A percentile compares a stretch with the other conserved stretches of the same genome.
These are phyloP conservation scores for Camellia granthamiana DNA, from an alignment of 148 eudicot genomes.

Conservation along the genomic window DNA sequence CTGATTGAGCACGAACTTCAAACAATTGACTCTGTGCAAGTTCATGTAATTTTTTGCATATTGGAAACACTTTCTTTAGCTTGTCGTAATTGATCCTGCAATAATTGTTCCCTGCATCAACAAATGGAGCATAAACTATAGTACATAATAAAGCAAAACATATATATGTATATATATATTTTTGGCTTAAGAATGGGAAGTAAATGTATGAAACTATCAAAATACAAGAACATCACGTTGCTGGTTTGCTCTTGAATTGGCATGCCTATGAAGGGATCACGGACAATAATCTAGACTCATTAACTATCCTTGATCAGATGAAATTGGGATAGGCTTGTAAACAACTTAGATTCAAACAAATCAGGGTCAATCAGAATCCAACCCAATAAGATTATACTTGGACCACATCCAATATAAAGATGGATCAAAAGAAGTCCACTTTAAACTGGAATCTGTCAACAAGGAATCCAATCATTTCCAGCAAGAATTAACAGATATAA, in stretches of 20 bases:
- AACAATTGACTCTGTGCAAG: conserved; percentile 98
- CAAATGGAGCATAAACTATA: conserved; percentile 12
- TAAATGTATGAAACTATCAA: background rate
- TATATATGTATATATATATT: too few relatives aligned
- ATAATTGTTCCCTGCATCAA: conserved; percentile 74
- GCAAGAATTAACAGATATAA: background rate
- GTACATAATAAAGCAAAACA: background rate
- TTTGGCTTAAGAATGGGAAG: background rate
- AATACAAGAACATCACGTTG: conserved; percentile 2
- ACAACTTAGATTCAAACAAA: background rate
- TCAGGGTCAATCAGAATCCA: background rate
- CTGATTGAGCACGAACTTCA: conserved; percentile 96
- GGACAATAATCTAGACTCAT: background rate
- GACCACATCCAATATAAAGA: background rate
- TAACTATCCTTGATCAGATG: background rate
- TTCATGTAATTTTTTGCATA: conserved; percentile 91
- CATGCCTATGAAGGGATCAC: background rate
- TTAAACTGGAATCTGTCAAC: background rate
- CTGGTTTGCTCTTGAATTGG: background rate
- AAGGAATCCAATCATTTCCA: background rate
- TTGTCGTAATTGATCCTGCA: conserved; percentile 95
- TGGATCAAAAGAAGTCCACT: background rate
- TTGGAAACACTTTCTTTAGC: conserved; percentile 95
- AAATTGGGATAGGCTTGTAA: background rate
- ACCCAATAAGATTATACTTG: background rate